A percentile compares a stretch with the other conserved stretches of the same genome.
Conservation (phyloP, 2,329 filamentous ascomycete species). For the Daldinia sp. region DNA sequence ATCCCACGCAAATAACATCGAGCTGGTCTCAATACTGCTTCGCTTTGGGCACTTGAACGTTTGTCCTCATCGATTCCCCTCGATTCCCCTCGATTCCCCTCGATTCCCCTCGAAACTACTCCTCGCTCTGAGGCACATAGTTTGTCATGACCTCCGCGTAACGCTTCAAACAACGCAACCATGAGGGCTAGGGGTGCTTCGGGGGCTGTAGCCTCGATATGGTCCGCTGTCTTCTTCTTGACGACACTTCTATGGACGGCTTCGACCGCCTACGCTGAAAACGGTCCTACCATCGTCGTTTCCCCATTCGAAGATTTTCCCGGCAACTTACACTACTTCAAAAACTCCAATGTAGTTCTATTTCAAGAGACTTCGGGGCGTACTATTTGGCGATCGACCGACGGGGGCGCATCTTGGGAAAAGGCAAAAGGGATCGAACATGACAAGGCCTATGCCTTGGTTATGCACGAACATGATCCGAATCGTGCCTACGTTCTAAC, state of each 20-base stretch:
- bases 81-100: background rate
- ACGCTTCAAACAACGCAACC: slow-evolving; percentile 50
- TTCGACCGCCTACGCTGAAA: slow-evolving; percentile 59
- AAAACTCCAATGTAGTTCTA: slow-evolving; percentile 83
- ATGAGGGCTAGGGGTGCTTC: slow-evolving; percentile 62
- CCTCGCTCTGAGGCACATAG: slow-evolving; percentile 3
- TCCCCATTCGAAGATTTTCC: slow-evolving; percentile 74
- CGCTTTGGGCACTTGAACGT: background rate
- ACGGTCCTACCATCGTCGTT: slow-evolving; percentile 70
- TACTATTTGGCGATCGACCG: slow-evolving; percentile 77
- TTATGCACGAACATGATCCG: slow-evolving; percentile 81
- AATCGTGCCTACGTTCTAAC: slow-evolving; percentile 84
- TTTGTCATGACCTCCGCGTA: slow-evolving; percentile 56
- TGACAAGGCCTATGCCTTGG: slow-evolving; percentile 68
- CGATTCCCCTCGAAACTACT: background rate
- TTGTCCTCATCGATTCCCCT: slow-evolving; percentile 5
- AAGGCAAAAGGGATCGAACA: slow-evolving; percentile 70
- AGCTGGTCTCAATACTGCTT: slow-evolving; percentile 1
- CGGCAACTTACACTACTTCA: slow-evolving; percentile 83
- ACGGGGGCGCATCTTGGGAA: slow-evolving; percentile 83
- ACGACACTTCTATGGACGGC: slow-evolving; percentile 37
- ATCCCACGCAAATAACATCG: background rate
- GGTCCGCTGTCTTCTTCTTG: slow-evolving; percentile 50
- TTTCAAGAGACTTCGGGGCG: slow-evolving; percentile 72
- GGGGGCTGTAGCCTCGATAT: slow-evolving; percentile 57